Evolutionary conservation across 1,284 basidiomycete genomes (phyloP), one percentile per base, ranked within the genome.

Genomic region (Jaminaea rosea): DNA sequence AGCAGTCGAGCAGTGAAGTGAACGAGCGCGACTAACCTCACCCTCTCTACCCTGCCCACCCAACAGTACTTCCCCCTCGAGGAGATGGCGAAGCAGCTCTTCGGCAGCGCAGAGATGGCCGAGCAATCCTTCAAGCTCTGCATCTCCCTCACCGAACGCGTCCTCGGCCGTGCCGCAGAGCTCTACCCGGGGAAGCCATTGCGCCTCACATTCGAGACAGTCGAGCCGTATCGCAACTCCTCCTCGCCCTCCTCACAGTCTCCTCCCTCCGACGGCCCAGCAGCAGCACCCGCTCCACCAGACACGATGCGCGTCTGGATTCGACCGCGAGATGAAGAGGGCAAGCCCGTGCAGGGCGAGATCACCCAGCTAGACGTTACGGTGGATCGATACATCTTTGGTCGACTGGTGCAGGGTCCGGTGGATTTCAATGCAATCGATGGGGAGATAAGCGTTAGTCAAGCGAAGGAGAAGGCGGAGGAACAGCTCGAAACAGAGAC

Each of bases 41-140:
- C n/a, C n/a, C n/a, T n/a, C n/a, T n/a, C n/a, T n/a, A n/a, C n/a
- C n/a, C n/a, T n/a, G n/a, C n/a, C n/a, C n/a, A n/a, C n/a, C n/a
- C n/a, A n/a, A n/a, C 89, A 97, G 75, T 98, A 98, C 71, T 77
- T 96, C 28, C 80, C 88, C 0, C 77, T 93, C 45, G 78, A 82
- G 50, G 89, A 96, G 71, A 90, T 98, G 84, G 92, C 97, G 63
- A 75, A 80, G 46, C 79, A 83, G 10, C 73, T 97, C 0, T 94
- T 86, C 66, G 88, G 88, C 1, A 77, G 75, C 8, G 66, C 74
- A 4, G 77, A 78, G 19, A 76, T 82, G 48, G 91, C 88, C 2
- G 79, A 84, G 27, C 81, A 82, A 50, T 81, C 88, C 1, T 98
- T 96, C 76, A 78, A 80, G 49, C 83, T 87, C 61, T 86, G 84